phyloP scores from a whole-genome alignment of 2,329 filamentous ascomycete genomes.

The Byssochlamys sp. region DNA sequence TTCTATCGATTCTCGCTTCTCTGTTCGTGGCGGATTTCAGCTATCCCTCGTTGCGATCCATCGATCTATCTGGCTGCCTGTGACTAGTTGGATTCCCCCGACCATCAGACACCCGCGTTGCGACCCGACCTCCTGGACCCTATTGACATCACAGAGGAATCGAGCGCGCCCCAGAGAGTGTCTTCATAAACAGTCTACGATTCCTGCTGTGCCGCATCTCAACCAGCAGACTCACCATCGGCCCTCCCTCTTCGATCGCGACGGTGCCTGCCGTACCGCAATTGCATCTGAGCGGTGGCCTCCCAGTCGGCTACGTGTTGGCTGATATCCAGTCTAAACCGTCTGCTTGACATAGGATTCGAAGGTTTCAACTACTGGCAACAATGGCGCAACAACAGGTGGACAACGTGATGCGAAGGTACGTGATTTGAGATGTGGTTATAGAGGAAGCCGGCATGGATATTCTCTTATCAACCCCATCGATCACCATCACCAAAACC shows the following conservation, averaged over 20 bases:
- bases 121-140: not conserved
- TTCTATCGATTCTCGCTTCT: not conserved
- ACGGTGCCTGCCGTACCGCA: not conserved
- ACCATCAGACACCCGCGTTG: not conserved
- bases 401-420: conserved; percentile 48
- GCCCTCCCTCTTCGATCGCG: not conserved
- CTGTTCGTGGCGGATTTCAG: not conserved
- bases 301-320: not conserved
- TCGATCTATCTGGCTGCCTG: not conserved
- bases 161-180: not conserved
- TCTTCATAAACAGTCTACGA: not conserved
- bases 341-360: not conserved
- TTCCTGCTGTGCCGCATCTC: not conserved
- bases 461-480: not conserved
- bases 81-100: not conserved
- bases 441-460: not conserved
- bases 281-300: not conserved
- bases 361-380: conserved; percentile 7
- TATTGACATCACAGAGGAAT: not conserved
- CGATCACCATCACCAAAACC: not conserved
- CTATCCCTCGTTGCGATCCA: not conserved
- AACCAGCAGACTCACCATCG: not conserved
- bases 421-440: conserved; percentile 24
- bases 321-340: conserved; percentile 1
- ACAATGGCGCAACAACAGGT: conserved; percentile 31